Evolutionary conservation across 176 grass and related monocot species (phyloP).

Genomic region (Zizania latifolia): DNA sequence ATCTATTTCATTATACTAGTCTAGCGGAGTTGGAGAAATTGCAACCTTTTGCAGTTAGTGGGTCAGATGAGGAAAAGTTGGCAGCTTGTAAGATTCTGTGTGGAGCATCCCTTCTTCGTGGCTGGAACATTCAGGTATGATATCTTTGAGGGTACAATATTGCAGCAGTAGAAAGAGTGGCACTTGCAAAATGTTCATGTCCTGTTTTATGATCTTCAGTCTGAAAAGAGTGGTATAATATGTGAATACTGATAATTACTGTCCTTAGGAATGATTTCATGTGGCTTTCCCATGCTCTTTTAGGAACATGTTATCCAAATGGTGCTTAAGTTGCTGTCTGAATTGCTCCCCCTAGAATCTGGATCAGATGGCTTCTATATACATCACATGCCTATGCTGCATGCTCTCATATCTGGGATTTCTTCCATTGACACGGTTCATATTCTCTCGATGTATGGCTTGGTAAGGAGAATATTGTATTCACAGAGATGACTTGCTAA

Average conservation of each 20-base stretch:
- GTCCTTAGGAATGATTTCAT: background rate
- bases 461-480: constrained; percentile 46
- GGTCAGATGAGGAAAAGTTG: constrained; percentile 68
- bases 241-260: constrained; percentile 9
- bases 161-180: constrained; percentile 4
- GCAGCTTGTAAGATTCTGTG: constrained; percentile 69
- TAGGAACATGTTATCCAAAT: constrained; percentile 72
- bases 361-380: constrained; percentile 35
- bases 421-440: constrained; percentile 63
- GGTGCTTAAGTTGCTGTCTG: constrained; percentile 51
- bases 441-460: constrained; percentile 78
- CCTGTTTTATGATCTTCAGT: background rate
- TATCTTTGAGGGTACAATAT: constrained; percentile 1
- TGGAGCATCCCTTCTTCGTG: constrained; percentile 63
- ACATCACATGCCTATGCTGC: constrained; percentile 59
- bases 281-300: constrained; percentile 10
- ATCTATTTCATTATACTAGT: constrained; percentile 43
- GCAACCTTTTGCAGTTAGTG: constrained; percentile 58
- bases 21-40: constrained; percentile 71
- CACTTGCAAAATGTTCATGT: background rate
- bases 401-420: constrained; percentile 51
- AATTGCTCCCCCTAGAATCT: constrained; percentile 31
- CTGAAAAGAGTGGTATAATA: background rate
- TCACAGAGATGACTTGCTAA: background rate
- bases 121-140: constrained; percentile 89